Evolutionary conservation across 2,329 filamentous ascomycete genomes (phyloP), one percentile per base, ranked within the genome.

Genomic region (Aureobasidium sp.): DNA sequence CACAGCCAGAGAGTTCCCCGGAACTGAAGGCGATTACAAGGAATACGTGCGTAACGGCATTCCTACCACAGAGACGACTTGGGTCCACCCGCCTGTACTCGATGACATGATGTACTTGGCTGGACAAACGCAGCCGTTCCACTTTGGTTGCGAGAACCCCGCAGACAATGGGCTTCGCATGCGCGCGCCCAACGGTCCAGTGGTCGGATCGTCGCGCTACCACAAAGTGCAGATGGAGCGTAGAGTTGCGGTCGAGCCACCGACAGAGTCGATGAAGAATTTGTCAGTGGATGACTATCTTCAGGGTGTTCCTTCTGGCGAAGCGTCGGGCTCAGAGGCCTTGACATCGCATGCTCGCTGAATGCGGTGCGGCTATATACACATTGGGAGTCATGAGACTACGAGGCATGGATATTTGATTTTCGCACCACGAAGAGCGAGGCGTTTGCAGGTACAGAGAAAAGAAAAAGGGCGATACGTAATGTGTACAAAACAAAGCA

Each of bases 1-100:
- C 65, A 72, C 71, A 2, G 73, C 74, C 7, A 66, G 73, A 9
- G 67, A 66, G 15, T 76, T 75, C 52, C 67, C 69, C n/a, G 73
- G 73, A 23, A 69, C 68, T 20, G 71, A 79, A 29, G 74, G 78
- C 8, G 73, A 79, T 58, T 70, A 72, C 56, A 72, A 71, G 57
- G 72, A 71, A 52, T 76, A 73, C 58, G 71, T 72, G 2, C 67
- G 71, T 1, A 74, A 79, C 37, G 79, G 79, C 3, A 69, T 74
- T 47, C 67, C 73, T 62, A 72, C 73, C 32, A 77, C 72, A 20
- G 76, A 80, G 64, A 75, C 74, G 5, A 79, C 74, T 5, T 79
- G 76, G 69, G 70, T 80, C 1, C 76, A 82, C 65, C 74, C 76
- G 34, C 78, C 79, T 1, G 73, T 70, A 1, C 58, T 79, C 3